Conservation (phyloP, 129 eudicot genomes). For the Solidago caesia region DNA sequence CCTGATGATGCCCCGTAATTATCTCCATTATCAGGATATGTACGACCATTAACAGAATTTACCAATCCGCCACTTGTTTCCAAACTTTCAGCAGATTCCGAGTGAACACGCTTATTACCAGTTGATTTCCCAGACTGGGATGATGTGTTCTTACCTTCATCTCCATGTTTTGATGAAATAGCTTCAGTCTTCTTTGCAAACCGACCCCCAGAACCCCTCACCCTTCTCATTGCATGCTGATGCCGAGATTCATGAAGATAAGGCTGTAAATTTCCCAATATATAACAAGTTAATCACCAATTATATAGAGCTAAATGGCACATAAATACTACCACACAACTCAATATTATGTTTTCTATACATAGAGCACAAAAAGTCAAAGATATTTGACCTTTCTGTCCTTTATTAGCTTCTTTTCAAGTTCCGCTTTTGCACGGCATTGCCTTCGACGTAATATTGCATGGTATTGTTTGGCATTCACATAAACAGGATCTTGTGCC, state of each 20-base stretch:
- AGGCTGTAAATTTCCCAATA: conserved; percentile 50
- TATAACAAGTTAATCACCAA: conserved; percentile 14
- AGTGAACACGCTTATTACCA: conserved; percentile 39
- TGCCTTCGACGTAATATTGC: conserved; percentile 61
- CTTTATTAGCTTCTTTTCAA: conserved; percentile 72
- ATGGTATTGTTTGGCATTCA: conserved; percentile 66
- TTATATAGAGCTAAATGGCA: not conserved
- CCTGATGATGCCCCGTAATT: conserved; percentile 17
- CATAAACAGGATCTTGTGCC: conserved; percentile 64
- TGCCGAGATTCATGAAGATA: conserved; percentile 94
- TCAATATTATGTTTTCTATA: not conserved
- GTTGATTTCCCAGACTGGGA: conserved; percentile 37
- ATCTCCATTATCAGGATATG: conserved; percentile 29
- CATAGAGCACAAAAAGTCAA: not conserved
- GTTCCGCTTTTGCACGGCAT: conserved; percentile 61
- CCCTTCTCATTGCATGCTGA: conserved; percentile 89
- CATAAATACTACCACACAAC: not conserved
- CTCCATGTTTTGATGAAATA: conserved; percentile 27
- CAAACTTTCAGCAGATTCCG: conserved; percentile 36
- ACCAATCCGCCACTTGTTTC: conserved; percentile 29
- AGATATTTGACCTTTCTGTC: conserved; percentile 56
- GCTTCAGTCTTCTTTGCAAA: conserved; percentile 70
- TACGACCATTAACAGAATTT: conserved; percentile 23
- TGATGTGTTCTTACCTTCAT: conserved; percentile 23
- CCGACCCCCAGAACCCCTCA: conserved; percentile 82